Percentiles rank a stretch among this genome's conserved stretches.
phyloP scores from a whole-genome alignment of 331 rosid genomes.

The Malus hybrid region DNA sequence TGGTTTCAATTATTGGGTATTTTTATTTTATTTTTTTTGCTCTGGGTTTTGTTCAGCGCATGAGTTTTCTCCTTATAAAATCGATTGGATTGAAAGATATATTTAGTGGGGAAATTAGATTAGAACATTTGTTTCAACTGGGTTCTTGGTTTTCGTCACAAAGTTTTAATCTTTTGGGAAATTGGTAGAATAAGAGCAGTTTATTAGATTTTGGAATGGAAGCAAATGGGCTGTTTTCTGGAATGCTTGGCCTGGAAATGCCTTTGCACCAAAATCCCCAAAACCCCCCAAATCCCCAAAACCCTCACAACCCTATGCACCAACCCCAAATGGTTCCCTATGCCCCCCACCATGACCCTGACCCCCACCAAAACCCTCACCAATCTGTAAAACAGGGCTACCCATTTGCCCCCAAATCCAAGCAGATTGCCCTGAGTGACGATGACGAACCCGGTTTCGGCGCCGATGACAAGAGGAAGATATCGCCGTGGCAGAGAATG shows the following conservation, averaged over 20 bases:
- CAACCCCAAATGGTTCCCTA: constrained; percentile 52
- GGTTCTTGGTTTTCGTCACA: not conserved
- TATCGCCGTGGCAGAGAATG: constrained; percentile 95
- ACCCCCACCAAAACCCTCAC: constrained; percentile 29
- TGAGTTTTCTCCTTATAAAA: not conserved
- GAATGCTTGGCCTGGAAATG: constrained; percentile 57
- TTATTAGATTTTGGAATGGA: constrained; percentile 44
- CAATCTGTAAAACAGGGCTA: constrained; percentile 44
- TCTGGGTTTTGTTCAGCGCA: not conserved
- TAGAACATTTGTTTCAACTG: not conserved
- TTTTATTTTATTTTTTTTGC: not conserved
- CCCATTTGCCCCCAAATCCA: constrained; percentile 35
- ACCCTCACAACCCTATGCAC: constrained; percentile 37
- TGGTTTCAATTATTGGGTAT: constrained; percentile 5
- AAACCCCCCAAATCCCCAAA: constrained; percentile 33
- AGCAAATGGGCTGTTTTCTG: constrained; percentile 53
- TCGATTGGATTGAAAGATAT: not conserved
- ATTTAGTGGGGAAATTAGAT: not conserved
- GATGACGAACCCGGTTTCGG: constrained; percentile 61
- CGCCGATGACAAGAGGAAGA: constrained; percentile 59
- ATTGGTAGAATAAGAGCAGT: not conserved
- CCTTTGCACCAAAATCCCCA: constrained; percentile 41
- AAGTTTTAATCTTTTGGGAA: not conserved
- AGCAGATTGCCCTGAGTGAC: constrained; percentile 41
- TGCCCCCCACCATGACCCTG: constrained; percentile 42